Percentiles rank a stretch among this genome's conserved stretches.
These are phyloP conservation scores for Candida albicans DNA, from an alignment of 1,139 yeast genomes.

Conservation along the genomic window DNA sequence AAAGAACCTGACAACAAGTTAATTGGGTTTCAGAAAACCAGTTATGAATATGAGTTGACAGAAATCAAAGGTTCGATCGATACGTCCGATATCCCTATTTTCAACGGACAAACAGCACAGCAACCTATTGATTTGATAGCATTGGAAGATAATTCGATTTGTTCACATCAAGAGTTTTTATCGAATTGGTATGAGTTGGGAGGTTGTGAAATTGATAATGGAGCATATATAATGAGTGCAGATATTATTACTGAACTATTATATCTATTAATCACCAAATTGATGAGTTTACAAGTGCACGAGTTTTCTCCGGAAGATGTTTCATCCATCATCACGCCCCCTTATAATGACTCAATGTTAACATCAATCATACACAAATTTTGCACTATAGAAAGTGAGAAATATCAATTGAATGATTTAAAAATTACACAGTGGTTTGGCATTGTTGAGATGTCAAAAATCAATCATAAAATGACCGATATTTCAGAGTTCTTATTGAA, in stretches of 20 bases:
- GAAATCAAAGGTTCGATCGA: slow-evolving; percentile 42
- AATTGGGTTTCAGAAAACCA: slow-evolving; percentile 42
- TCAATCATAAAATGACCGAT: slow-evolving; percentile 28
- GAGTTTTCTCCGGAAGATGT: background rate
- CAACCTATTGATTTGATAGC: slow-evolving; percentile 25
- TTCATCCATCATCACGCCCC: background rate
- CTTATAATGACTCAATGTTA: slow-evolving; percentile 27
- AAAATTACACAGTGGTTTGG: slow-evolving; percentile 63
- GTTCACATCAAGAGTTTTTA: slow-evolving; percentile 57
- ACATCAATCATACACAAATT: slow-evolving; percentile 51
- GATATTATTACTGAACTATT: slow-evolving; percentile 29
- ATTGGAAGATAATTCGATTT: slow-evolving; percentile 49
- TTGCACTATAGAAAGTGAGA: slow-evolving; percentile 19
- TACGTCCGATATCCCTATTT: slow-evolving; percentile 47
- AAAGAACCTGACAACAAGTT: slow-evolving; percentile 18
- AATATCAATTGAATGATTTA: slow-evolving; percentile 36
- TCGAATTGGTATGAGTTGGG: slow-evolving; percentile 51
- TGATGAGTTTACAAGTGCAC: slow-evolving; percentile 46
- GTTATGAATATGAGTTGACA: slow-evolving; percentile 54
- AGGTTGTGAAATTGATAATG: slow-evolving; percentile 53
- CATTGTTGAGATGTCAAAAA: slow-evolving; percentile 43
- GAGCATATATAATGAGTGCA: slow-evolving; percentile 28
- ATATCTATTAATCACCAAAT: slow-evolving; percentile 48
- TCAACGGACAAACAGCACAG: slow-evolving; percentile 26
- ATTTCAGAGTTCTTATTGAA: slow-evolving; percentile 53